Conservation (phyloP, 192 early-diverging fungal species). For the Umbelopsis vinacea region DNA sequence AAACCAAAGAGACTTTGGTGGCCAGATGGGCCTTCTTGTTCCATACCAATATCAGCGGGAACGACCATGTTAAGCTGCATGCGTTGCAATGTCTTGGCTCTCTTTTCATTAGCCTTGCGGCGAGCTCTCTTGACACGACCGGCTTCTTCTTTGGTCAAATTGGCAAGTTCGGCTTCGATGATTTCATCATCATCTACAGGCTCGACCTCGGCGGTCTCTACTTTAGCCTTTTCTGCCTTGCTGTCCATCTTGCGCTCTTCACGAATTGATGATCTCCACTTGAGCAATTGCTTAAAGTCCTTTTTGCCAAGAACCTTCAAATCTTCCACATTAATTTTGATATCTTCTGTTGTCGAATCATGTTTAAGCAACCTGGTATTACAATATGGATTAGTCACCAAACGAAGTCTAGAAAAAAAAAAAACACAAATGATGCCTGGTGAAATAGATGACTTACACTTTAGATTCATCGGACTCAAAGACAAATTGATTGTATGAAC, state of each 20-base stretch:
- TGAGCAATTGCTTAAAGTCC: conserved; percentile 90
- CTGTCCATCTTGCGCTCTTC: conserved; percentile 57
- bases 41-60: conserved; percentile 75
- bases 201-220: conserved; percentile 42
- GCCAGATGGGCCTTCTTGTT: conserved; percentile 56
- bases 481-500: conserved; percentile 71
- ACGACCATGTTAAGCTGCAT: conserved; percentile 85
- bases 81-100: conserved; percentile 68
- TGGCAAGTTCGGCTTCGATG: conserved; percentile 54
- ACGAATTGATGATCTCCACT: conserved; percentile 84
- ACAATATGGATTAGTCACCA: not conserved
- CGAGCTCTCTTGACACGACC: conserved; percentile 57
- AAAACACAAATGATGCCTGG: not conserved
- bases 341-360: conserved; percentile 78
- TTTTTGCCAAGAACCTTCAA: conserved; percentile 91
- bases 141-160: conserved; percentile 52
- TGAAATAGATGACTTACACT: conserved; percentile 30
- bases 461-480: conserved; percentile 77
- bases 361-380: conserved; percentile 47
- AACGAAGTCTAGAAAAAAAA: not conserved
- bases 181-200: conserved; percentile 62
- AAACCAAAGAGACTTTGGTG: conserved; percentile 65
- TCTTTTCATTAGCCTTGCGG: conserved; percentile 70
- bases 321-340: conserved; percentile 82
- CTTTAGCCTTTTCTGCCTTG: conserved; percentile 52